These are phyloP conservation scores for Dittrichia graveolens DNA, from an alignment of 129 eudicot species.

Conservation along the genomic window DNA sequence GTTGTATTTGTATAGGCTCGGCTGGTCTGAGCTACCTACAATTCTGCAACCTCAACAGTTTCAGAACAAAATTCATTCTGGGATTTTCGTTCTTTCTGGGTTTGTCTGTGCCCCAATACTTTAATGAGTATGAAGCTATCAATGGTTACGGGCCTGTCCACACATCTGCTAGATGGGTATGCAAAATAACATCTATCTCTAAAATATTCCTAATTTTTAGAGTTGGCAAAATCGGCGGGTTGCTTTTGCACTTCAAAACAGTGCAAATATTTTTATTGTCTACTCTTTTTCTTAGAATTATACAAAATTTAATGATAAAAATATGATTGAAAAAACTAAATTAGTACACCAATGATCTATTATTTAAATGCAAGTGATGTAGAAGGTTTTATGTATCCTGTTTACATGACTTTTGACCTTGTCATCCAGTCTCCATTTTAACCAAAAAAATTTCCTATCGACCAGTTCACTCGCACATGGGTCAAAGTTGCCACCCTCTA, in stretches of 20 bases:
- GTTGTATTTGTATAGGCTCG: conserved; percentile 44
- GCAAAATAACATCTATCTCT: conserved; percentile 4
- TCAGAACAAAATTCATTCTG: conserved; percentile 62
- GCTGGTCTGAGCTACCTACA: conserved; percentile 71
- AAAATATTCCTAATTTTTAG: neutral
- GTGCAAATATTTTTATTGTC: neutral
- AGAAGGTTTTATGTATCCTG: no score
- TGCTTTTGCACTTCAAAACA: neutral
- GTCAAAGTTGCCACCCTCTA: no score
- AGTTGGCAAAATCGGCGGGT: neutral
- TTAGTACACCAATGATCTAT: no score
- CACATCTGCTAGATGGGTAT: conserved; percentile 75
- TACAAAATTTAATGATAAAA: no score
- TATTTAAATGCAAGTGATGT: no score
- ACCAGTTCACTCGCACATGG: no score
- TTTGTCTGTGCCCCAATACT: conserved; percentile 68
- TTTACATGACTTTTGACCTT: no score
- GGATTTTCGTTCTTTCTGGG: conserved; percentile 72
- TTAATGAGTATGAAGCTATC: conserved; percentile 58
- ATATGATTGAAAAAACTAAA: no score
- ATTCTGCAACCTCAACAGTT: conserved; percentile 76
- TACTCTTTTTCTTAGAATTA: no score
- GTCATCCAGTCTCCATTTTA: no score
- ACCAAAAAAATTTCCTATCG: no score
- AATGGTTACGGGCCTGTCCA: conserved; percentile 72